These are phyloP conservation scores for Suhomyces ambrosiae DNA, from an alignment of 1,139 yeast species.

Conservation along the genomic window DNA sequence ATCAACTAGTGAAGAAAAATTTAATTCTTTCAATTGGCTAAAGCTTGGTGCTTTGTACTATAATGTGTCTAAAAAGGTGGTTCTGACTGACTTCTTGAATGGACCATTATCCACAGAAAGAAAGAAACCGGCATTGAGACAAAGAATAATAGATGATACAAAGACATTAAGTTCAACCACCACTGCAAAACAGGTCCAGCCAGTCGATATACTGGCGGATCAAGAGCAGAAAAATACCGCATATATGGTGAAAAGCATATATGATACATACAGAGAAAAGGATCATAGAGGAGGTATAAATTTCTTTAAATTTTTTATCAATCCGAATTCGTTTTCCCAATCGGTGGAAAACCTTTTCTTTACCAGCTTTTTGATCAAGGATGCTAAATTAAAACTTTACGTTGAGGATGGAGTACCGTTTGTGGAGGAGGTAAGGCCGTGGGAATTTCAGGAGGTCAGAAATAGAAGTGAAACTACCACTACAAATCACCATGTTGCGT, in stretches of 20 bases:
- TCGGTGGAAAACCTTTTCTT: slow-evolving; percentile 84
- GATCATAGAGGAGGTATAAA: slow-evolving; percentile 46
- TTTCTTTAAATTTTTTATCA: slow-evolving; percentile 65
- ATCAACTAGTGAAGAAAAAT: slow-evolving; percentile 25
- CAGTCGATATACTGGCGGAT: slow-evolving; percentile 51
- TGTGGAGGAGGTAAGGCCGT: slow-evolving; percentile 23
- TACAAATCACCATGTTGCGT: slow-evolving; percentile 67
- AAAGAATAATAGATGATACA: slow-evolving; percentile 47
- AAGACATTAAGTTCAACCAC: slow-evolving; percentile 36
- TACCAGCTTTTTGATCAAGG: slow-evolving; percentile 76
- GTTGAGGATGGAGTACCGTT: slow-evolving; percentile 46
- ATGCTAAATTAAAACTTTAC: slow-evolving; percentile 62
- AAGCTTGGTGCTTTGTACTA: slow-evolving; percentile 58
- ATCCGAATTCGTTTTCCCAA: slow-evolving; percentile 76
- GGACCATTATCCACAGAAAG: slow-evolving; percentile 75
- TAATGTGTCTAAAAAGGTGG: slow-evolving; percentile 49
- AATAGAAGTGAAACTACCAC: slow-evolving; percentile 19
- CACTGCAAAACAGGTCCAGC: slow-evolving; percentile 58
- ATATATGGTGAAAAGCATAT: slow-evolving; percentile 54
- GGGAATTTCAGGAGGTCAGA: slow-evolving; percentile 18
- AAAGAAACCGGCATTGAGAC: slow-evolving; percentile 39
- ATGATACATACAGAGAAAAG: slow-evolving; percentile 39
- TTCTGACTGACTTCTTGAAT: slow-evolving; percentile 60
- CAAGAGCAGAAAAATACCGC: slow-evolving; percentile 58
- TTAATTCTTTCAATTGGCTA: slow-evolving; percentile 57